A percentile compares a stretch with the other conserved stretches of the same genome.
phyloP scores from a whole-genome alignment of 225 moss, liverwort and hornwort genomes.

The Bryoerythrophyllum caledonicum region DNA sequence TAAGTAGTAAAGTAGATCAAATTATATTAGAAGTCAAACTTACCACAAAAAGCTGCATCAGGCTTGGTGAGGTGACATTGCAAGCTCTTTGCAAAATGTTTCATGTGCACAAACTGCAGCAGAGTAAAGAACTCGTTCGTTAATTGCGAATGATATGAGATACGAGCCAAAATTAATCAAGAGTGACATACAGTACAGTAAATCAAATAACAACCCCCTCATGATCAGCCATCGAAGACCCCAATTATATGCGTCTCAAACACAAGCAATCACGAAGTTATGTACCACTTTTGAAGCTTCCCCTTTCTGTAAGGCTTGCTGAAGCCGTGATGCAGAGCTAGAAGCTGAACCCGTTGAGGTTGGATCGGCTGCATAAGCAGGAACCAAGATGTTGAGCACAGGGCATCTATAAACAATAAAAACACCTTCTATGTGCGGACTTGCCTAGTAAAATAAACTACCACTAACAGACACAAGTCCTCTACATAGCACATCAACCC shows the following conservation, averaged over 20 bases:
- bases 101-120: constrained; percentile 79
- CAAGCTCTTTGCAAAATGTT: constrained; percentile 89
- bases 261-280: background rate
- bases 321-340: constrained; percentile 74
- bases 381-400: constrained; percentile 17
- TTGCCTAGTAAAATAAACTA: background rate
- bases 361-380: constrained; percentile 51
- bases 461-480: background rate
- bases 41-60: constrained; percentile 92
- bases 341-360: constrained; percentile 42
- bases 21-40: constrained; percentile 16
- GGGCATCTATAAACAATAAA: background rate
- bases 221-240: constrained; percentile 7
- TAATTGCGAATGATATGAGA: background rate
- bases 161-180: background rate
- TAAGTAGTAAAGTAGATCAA: constrained; percentile 2
- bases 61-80: constrained; percentile 94
- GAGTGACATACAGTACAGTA: background rate
- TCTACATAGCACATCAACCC: constrained; percentile 12
- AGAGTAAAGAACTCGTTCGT: constrained; percentile 9
- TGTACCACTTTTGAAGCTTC: constrained; percentile 78
- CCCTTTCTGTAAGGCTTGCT: constrained; percentile 69
- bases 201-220: constrained; percentile 5
- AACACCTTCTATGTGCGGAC: background rate
- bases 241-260: constrained; percentile 13